A percentile compares a stretch with the other conserved stretches of the same genome.
Evolutionary conservation across 208 protist genomes (phyloP).

Genomic region (Leishmania martiniquensis): DNA sequence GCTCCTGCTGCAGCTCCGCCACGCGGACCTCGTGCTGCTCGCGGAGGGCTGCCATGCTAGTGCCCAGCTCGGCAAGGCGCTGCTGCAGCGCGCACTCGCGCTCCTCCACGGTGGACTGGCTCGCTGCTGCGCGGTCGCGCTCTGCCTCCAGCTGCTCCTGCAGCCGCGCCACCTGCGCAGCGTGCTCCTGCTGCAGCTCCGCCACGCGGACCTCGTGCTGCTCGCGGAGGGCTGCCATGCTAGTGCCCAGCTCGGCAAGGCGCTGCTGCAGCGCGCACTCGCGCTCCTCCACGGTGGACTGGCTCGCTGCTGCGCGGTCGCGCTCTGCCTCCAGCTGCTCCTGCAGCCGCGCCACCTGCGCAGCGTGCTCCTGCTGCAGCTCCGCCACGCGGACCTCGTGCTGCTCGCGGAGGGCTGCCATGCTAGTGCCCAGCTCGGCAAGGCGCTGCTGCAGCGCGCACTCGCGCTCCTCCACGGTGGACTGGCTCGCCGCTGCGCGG

Average conservation of each 20-base stretch:
- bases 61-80: neutral
- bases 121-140: neutral
- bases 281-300: constrained; percentile 9
- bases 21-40: neutral
- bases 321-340: constrained; percentile 19
- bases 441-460: constrained; percentile 7
- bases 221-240: neutral
- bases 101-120: too few relatives aligned
- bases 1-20: neutral
- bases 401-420: neutral
- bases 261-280: constrained; percentile 6
- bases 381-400: constrained; percentile 7
- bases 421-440: neutral
- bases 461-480: constrained; percentile 5
- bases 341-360: constrained; percentile 17
- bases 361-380: neutral
- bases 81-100: too few relatives aligned
- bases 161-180: constrained; percentile 3
- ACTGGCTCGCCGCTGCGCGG: constrained; percentile 17
- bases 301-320: constrained; percentile 19
- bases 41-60: neutral
- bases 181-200: neutral
- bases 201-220: constrained; percentile 2
- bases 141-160: constrained; percentile 17
- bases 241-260: constrained; percentile 3